Evolutionary conservation across 2,329 filamentous ascomycete genomes (phyloP).

Genomic region (Alternaria sp.): DNA sequence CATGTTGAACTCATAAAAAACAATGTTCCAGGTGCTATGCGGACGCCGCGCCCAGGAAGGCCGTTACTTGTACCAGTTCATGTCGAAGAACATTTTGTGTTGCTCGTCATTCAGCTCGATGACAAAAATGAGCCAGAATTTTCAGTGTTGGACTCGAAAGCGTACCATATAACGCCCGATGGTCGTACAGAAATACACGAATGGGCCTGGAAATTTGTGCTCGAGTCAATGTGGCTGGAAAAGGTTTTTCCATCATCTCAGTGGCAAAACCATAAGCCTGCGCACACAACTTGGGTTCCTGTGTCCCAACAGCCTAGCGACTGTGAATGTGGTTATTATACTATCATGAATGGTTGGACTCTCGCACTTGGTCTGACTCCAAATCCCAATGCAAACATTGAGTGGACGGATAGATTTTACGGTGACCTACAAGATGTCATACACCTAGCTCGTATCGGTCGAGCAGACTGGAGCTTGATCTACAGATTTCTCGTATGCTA

Average conservation of each 20-base stretch:
- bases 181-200: background rate
- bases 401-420: slow-evolving; percentile 16
- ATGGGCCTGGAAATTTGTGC: background rate
- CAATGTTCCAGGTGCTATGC: no score
- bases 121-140: background rate
- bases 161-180: background rate
- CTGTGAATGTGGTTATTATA: slow-evolving; percentile 24
- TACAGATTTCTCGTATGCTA: slow-evolving; percentile 23
- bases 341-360: slow-evolving; percentile 31
- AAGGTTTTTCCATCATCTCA: background rate
- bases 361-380: slow-evolving; percentile 28
- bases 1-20: no score
- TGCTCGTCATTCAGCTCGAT: background rate
- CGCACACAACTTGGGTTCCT: slow-evolving; percentile 8
- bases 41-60: background rate
- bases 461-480: slow-evolving; percentile 23
- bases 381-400: background rate
- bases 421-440: slow-evolving; percentile 10
- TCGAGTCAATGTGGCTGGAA: background rate
- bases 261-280: background rate
- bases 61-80: background rate
- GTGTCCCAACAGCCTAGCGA: slow-evolving; percentile 11
- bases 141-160: background rate
- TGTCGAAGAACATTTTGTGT: background rate
- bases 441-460: slow-evolving; percentile 17